Conservation (phyloP, 208 protist genomes). For the Wallacemonas sp. region DNA sequence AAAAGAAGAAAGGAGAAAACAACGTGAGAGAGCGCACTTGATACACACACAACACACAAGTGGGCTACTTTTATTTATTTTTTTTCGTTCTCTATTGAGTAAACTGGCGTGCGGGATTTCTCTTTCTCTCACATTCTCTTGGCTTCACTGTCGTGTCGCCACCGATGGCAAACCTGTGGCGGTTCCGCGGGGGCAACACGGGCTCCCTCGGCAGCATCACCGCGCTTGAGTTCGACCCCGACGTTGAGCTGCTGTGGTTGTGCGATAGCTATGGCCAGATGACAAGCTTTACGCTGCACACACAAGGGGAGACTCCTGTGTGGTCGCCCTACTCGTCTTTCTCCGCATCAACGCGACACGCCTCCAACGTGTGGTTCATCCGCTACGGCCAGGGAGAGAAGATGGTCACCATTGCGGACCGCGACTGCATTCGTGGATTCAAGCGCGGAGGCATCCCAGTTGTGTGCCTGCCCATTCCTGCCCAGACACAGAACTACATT, state of each 20-base stretch:
- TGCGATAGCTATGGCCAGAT: slow-evolving; percentile 80
- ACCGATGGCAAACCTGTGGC: slow-evolving; percentile 55
- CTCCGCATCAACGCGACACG: slow-evolving; percentile 54
- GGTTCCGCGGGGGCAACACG: slow-evolving; percentile 58
- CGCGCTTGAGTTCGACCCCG: slow-evolving; percentile 85
- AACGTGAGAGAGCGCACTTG: no score
- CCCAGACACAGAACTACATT: slow-evolving; percentile 74
- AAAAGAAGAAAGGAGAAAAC: no score
- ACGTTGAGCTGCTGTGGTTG: slow-evolving; percentile 85
- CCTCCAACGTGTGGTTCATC: slow-evolving; percentile 70
- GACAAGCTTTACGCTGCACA: slow-evolving; percentile 72
- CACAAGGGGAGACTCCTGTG: slow-evolving; percentile 52
- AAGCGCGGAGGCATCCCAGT: slow-evolving; percentile 74
- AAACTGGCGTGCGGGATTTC: slow-evolving; percentile 1
- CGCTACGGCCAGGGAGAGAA: slow-evolving; percentile 40
- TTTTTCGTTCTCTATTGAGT: slow-evolving; percentile 6
- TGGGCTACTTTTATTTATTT: no score
- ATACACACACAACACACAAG: no score
- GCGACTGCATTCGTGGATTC: slow-evolving; percentile 74
- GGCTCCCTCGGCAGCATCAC: slow-evolving; percentile 69
- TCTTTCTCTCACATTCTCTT: slow-evolving; percentile 1
- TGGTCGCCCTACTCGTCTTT: slow-evolving; percentile 85
- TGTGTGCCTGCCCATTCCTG: slow-evolving; percentile 57
- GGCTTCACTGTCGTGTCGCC: neutral
- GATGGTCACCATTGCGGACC: slow-evolving; percentile 78